Evolutionary conservation across 2,329 filamentous ascomycete species (phyloP), one percentile per base, ranked within the genome.

Genomic region (Cladorrhinum sp.): DNA sequence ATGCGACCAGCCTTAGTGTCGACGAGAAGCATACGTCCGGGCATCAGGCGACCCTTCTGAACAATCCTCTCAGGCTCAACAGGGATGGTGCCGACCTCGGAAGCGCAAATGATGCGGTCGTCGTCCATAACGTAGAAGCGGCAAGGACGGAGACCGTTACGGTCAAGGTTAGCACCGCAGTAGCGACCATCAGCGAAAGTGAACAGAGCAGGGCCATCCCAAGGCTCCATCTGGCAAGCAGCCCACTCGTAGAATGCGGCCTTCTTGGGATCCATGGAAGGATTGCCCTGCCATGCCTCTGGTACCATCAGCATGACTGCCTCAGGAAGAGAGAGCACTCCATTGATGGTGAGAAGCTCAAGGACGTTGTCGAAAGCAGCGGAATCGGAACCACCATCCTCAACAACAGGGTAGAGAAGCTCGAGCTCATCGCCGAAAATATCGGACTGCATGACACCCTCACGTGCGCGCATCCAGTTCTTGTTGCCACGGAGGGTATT

Each of bases 221-320:
- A 98, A 16, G 93, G 93, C 80, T 98, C 93, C 93, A 98, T 98
- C 81, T 96, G 90, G 76, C 93, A 98, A 67, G 92, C 93, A 70
- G 93, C 93, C 92, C 93, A 98, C 76, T 98, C 93, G 78, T 98
- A 98, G 78, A 97, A 98, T 55, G 93, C 93, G 61, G 93, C 91
- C 79, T 98, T 98, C 71, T 91, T 90, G 59, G 92, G 91, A 70
- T 97, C 93, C 89, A 98, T 96, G 62, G 87, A 81, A 38, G 87
- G 81, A 76, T 97, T 97, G 63, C 93, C 93, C 77, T 98, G 92
- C 93, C 93, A 98, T 62, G 93, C 93, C 78, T 98, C 93, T 22
- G 93, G 93, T 54, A 98, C 91, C 93, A 98, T 96, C 69, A 98
- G 84, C 93, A 98, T 98, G 68, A 98, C 91, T 55, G 93, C 93